phyloP scores from a whole-genome alignment of 106 monocot species.

The Dendrobium catenatum region DNA sequence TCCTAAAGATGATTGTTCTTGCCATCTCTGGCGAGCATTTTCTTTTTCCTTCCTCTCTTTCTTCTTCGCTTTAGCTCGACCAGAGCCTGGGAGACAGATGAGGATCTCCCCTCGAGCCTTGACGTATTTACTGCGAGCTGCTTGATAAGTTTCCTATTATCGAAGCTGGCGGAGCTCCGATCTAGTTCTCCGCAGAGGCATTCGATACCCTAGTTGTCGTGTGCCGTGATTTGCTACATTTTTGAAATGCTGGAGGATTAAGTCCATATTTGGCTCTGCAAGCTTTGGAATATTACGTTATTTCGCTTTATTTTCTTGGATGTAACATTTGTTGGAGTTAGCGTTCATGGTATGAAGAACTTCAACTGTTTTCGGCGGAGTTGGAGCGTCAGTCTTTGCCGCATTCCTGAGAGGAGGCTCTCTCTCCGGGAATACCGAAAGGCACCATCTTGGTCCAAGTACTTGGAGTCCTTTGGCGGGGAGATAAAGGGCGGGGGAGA shows the following conservation, averaged over 20 bases:
- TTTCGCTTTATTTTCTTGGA: neutral
- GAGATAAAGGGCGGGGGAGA: constrained; percentile 59
- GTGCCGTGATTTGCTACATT: neutral
- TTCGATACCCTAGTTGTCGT: neutral
- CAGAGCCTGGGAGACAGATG: neutral
- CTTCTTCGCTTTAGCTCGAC: neutral
- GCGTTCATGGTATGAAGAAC: constrained; percentile 36
- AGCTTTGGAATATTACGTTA: constrained; percentile 29
- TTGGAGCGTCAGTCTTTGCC: neutral
- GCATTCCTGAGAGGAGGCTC: constrained; percentile 37
- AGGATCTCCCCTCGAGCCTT: neutral
- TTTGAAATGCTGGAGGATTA: constrained; percentile 16
- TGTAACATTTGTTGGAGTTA: neutral
- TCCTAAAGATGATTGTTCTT: neutral
- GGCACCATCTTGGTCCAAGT: constrained; percentile 88
- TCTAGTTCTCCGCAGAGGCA: neutral
- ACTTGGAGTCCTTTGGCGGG: constrained; percentile 71
- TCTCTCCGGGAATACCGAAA: constrained; percentile 78
- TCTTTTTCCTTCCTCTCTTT: neutral
- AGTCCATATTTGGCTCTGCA: neutral
- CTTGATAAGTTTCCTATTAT: neutral
- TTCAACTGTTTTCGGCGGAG: constrained; percentile 48
- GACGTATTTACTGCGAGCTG: neutral
- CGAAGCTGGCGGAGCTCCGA: neutral
- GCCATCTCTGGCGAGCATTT: neutral